These are phyloP conservation scores for Saprolegnia parasitica DNA, from an alignment of 352 stramenopile genomes.

Conservation along the genomic window DNA sequence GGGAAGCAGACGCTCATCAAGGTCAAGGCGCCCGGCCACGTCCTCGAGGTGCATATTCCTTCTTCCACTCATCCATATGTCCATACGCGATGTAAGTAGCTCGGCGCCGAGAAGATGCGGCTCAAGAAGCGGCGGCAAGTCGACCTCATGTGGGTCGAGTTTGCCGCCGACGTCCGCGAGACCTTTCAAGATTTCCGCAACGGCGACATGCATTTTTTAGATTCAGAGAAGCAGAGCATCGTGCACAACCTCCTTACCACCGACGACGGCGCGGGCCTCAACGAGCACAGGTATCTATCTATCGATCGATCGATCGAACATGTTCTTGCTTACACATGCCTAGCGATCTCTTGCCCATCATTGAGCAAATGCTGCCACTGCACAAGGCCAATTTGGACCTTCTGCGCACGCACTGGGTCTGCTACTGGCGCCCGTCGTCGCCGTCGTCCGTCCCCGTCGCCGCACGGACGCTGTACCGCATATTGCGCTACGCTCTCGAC, in stretches of 20 bases:
- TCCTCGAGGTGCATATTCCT: slow-evolving; percentile 42
- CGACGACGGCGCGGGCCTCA: slow-evolving; percentile 51
- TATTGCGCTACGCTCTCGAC: slow-evolving; percentile 38
- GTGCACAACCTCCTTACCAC: slow-evolving; percentile 60
- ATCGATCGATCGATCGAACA: too few species aligned
- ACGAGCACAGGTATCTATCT: slow-evolving; percentile 36
- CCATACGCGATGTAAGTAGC: slow-evolving; percentile 8
- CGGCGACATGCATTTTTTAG: slow-evolving; percentile 54
- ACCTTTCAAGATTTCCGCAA: slow-evolving; percentile 67
- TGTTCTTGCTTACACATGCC: neutral
- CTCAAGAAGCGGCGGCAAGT: slow-evolving; percentile 61
- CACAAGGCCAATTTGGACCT: slow-evolving; percentile 74
- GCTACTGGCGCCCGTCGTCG: slow-evolving; percentile 51
- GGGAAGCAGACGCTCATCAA: slow-evolving; percentile 74
- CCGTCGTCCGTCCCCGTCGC: neutral
- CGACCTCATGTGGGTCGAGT: slow-evolving; percentile 79
- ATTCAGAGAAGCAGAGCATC: slow-evolving; percentile 80
- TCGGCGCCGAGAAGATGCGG: slow-evolving; percentile 56
- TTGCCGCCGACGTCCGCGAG: slow-evolving; percentile 54
- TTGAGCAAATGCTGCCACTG: slow-evolving; percentile 83
- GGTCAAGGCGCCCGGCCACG: slow-evolving; percentile 55
- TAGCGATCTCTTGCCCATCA: slow-evolving; percentile 28
- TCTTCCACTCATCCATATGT: too few species aligned
- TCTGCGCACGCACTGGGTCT: slow-evolving; percentile 71
- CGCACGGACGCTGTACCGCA: slow-evolving; percentile 24